Percentiles rank a stretch among this genome's conserved stretches.
Evolutionary conservation across 805 yeast genomes (phyloP).

Genomic region (Suhomyces tanzawaensis): DNA sequence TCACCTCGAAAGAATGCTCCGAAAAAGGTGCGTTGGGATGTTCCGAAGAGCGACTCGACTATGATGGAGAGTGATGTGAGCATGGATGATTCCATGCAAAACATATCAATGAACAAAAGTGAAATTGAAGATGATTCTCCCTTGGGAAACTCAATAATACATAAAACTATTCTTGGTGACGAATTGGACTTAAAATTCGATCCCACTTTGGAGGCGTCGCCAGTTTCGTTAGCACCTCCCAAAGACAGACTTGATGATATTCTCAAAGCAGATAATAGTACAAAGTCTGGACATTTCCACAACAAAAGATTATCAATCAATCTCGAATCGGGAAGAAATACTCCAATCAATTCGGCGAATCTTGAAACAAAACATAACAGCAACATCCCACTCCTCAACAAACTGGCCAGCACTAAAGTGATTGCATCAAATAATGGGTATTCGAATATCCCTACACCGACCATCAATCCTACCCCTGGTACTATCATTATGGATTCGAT

Average conservation of each 20-base stretch:
- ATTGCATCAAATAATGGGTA: background rate
- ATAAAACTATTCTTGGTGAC: slow-evolving; percentile 21
- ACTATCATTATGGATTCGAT: slow-evolving; percentile 9
- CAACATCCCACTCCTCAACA: slow-evolving; percentile 33
- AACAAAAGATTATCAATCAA: slow-evolving; percentile 18
- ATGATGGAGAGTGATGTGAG: slow-evolving; percentile 30
- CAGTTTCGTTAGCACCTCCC: slow-evolving; percentile 9
- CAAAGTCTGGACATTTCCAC: slow-evolving; percentile 12
- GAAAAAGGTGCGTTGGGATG: slow-evolving; percentile 11
- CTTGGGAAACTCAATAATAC: slow-evolving; percentile 13
- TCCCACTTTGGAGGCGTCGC: slow-evolving; percentile 33
- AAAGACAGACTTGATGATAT: slow-evolving; percentile 1
- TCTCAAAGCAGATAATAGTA: slow-evolving; percentile 3
- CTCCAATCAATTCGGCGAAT: background rate
- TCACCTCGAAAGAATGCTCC: slow-evolving; percentile 7
- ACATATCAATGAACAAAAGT: slow-evolving; percentile 13
- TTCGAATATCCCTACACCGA: background rate
- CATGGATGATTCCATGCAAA: slow-evolving; percentile 24
- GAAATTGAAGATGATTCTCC: slow-evolving; percentile 33
- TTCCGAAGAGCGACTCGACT: slow-evolving; percentile 9
- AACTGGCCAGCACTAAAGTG: slow-evolving; percentile 29
- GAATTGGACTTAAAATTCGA: slow-evolving; percentile 29
- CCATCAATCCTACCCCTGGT: slow-evolving; percentile 12
- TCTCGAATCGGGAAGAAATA: slow-evolving; percentile 9
- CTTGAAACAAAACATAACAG: slow-evolving; percentile 4